A percentile compares a stretch with the other conserved stretches of the same genome.
phyloP scores from a whole-genome alignment of 2,329 filamentous ascomycete species.

The Epichloe sp. region DNA sequence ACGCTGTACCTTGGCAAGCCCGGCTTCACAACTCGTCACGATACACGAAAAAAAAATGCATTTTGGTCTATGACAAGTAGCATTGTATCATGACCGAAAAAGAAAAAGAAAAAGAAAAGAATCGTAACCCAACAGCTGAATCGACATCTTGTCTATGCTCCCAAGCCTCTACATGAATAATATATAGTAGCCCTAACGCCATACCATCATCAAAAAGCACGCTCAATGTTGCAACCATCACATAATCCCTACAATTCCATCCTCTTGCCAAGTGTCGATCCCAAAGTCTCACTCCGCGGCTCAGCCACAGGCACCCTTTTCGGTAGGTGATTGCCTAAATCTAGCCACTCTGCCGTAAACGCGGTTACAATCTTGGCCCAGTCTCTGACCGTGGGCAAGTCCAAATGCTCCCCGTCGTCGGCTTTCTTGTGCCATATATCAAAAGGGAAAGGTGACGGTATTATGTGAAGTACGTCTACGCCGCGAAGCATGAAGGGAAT shows the following conservation, averaged over 20 bases:
- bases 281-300: slow-evolving; percentile 15
- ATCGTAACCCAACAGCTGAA: no score
- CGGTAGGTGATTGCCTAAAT: slow-evolving; percentile 38
- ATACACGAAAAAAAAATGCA: no score
- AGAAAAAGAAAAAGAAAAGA: no score
- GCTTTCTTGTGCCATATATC: slow-evolving; percentile 72
- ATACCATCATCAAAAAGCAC: background rate
- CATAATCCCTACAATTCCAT: slow-evolving; percentile 16
- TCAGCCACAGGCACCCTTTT: slow-evolving; percentile 12
- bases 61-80: no score
- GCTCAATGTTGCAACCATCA: background rate
- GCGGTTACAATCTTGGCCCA: slow-evolving; percentile 77
- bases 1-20: background rate
- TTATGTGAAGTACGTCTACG: slow-evolving; percentile 80
- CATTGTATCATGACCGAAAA: no score
- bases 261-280: slow-evolving; percentile 14
- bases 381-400: slow-evolving; percentile 67
- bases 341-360: slow-evolving; percentile 88
- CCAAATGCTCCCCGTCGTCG: slow-evolving; percentile 76
- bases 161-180: no score
- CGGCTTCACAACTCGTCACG: no score
- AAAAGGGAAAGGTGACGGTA: slow-evolving; percentile 65
- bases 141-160: background rate
- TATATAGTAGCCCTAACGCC: background rate
- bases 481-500: slow-evolving; percentile 78